Evolutionary conservation across 2,329 filamentous ascomycete genomes (phyloP), one percentile per base, ranked within the genome.

Genomic region (Diaporthe humulicola): DNA sequence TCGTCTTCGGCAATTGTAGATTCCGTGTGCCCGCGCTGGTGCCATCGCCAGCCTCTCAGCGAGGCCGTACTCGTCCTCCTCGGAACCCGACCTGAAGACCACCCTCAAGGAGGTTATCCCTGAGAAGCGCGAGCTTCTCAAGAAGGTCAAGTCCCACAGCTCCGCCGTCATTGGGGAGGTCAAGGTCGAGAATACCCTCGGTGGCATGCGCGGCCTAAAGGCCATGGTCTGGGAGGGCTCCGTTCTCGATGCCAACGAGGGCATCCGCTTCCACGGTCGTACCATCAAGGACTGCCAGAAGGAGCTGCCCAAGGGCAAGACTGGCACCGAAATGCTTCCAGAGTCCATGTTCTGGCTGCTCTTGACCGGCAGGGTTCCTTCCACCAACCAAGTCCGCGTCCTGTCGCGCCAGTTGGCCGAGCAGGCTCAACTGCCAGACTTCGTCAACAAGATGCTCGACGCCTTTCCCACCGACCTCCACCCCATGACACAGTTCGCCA

Each of bases 261-360:
- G 97, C 75, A 99, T 99, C 83, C 94, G 96, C 77, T 99, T 99
- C 90, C 97, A 98, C 84, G 97, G 97, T 83, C 94, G 93, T 81
- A 98, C 96, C 77, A 99, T 99, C 89, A 98, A 98, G 87, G 96
- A 99, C 83, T 99, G 97, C 88, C 97, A 98, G 83, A 91, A 93
- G 79, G 93, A 95, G 84, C 92, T 98, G 22, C 96, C 97, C 83
- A 98, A 98, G 89, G 97, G 96, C 79, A 95, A 90, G 75, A 91
- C 94, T 3, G 95, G 96, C 80, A 97, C 95, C 8, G 96, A 98
- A 87, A 99, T 98, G 97, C 91, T 98, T 17, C 97, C 97, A 64
- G 97, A 99, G 86, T 93, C 96, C 85, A 99, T 99, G 97, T 99
- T 99, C 90, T 99, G 97, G 97, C 92, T 98, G 56, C 92, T 99